phyloP scores from a whole-genome alignment of 1,139 yeast species.

The Meyerozyma guilliermondii region DNA sequence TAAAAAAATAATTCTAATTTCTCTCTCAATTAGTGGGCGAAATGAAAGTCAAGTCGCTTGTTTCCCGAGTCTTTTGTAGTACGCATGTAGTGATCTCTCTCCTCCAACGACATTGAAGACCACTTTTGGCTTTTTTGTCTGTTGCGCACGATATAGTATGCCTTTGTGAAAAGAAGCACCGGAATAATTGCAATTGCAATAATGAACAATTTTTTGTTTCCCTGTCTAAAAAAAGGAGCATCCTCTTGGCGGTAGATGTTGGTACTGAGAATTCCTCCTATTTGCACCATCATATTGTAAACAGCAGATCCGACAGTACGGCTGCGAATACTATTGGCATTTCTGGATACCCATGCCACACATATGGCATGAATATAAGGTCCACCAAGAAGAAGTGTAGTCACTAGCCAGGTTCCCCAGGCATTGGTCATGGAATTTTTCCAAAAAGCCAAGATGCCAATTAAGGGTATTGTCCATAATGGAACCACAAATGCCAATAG shows the following conservation, averaged over 20 bases:
- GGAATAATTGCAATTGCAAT: conserved; percentile 17
- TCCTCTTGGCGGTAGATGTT: conserved; percentile 30
- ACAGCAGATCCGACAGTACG: conserved; percentile 59
- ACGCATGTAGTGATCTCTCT: not conserved
- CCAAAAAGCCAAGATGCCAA: not conserved
- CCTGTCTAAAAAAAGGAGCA: conserved; percentile 52
- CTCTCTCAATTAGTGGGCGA: not conserved
- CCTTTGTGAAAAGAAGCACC: not conserved
- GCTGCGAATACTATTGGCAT: conserved; percentile 53
- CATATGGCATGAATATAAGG: conserved; percentile 53
- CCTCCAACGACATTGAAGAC: not conserved
- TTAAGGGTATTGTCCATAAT: not conserved
- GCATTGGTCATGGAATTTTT: not conserved
- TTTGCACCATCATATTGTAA: conserved; percentile 54
- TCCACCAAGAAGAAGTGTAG: conserved; percentile 43
- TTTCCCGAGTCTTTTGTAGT: not conserved
- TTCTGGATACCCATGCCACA: conserved; percentile 58
- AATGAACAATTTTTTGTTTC: conserved; percentile 37
- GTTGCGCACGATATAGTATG: not conserved
- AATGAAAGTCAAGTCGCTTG: not conserved
- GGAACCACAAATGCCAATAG: not conserved
- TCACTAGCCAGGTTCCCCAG: conserved; percentile 23
- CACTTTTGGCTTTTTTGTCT: not conserved
- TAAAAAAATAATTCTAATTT: not conserved
- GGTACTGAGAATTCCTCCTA: not conserved